Evolutionary conservation across 1,284 basidiomycete genomes (phyloP).

Genomic region (Sporisorium exsertum): DNA sequence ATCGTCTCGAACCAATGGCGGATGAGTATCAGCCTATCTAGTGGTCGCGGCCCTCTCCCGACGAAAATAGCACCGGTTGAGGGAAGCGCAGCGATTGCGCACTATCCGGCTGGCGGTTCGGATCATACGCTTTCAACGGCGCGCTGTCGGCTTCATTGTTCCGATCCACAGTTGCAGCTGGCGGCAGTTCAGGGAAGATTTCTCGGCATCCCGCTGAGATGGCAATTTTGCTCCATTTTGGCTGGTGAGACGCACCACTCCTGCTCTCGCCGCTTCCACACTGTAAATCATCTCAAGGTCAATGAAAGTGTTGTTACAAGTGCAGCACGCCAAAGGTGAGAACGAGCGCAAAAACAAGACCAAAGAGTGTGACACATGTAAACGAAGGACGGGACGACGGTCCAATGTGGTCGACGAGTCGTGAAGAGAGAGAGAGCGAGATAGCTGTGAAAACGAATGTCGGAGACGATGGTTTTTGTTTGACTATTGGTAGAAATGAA

Average conservation of each 20-base stretch:
- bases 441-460: conserved; percentile 2
- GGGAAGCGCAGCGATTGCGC: not conserved
- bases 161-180: not conserved
- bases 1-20: too few species aligned
- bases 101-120: not conserved
- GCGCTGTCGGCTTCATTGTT: not conserved
- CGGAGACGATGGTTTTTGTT: not conserved
- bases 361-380: conserved; percentile 6
- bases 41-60: conserved; percentile 17
- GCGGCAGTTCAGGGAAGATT: too few species aligned
- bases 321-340: conserved; percentile 14
- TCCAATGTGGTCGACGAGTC: not conserved
- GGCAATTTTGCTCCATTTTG: too few species aligned
- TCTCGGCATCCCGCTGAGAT: too few species aligned
- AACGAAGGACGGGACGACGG: not conserved
- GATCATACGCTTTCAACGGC: not conserved
- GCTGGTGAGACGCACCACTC: too few species aligned
- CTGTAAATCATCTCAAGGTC: too few species aligned
- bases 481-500: conserved; percentile 46
- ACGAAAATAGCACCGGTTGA: not conserved
- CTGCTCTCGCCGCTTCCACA: too few species aligned
- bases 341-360: not conserved
- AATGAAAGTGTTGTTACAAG: conserved; percentile 32
- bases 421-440: conserved; percentile 3
- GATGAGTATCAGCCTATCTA: too few species aligned